These are phyloP conservation scores for Chlorella sorokiniana DNA, from an alignment of 139 green algal species.

Conservation along the genomic window DNA sequence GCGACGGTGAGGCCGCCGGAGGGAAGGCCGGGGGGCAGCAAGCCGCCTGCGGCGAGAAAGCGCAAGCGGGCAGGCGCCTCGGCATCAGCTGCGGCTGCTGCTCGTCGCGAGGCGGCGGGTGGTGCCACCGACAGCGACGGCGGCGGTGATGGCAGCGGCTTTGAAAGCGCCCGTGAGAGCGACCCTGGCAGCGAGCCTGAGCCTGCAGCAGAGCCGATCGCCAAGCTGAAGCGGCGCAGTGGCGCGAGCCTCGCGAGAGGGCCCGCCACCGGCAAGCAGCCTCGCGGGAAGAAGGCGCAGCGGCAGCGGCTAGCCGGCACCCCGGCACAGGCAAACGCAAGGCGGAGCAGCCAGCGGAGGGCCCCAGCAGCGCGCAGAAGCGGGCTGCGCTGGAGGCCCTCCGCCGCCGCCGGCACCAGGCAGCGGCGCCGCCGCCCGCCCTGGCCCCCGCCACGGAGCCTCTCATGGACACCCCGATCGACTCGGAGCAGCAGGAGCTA, in stretches of 20 bases:
- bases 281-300: background rate
- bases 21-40: background rate
- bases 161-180: constrained; percentile 9
- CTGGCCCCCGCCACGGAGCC: background rate
- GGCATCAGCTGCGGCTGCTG: background rate
- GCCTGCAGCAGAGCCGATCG: background rate
- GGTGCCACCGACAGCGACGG: constrained; percentile 4
- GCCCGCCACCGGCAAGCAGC: too few relatives aligned
- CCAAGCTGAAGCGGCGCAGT: background rate
- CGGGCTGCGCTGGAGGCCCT: background rate
- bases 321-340: background rate
- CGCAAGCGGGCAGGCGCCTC: too few relatives aligned
- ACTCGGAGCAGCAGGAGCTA: background rate
- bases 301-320: background rate
- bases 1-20: background rate
- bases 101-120: background rate
- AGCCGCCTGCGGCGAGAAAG: background rate
- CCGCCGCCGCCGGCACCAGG: background rate
- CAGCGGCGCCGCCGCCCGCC: background rate
- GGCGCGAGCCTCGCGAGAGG: too few relatives aligned
- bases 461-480: background rate
- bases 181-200: background rate
- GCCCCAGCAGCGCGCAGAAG: background rate
- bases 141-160: constrained; percentile 18
- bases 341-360: background rate